phyloP scores from a whole-genome alignment of 306 rosid species.

The Trifolium repens region DNA sequence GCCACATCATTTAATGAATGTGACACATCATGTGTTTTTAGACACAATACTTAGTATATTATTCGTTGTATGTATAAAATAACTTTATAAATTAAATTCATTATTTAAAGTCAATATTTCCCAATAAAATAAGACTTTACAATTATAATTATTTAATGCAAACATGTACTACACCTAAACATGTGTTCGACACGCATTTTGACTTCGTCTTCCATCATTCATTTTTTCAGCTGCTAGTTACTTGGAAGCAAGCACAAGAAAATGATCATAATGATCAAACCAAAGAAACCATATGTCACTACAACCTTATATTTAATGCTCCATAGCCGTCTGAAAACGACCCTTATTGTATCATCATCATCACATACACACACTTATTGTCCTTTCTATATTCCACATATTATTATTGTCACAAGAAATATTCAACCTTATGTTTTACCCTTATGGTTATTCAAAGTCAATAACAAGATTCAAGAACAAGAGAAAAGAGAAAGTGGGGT shows the following conservation, averaged over 20 bases:
- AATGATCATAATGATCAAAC: slow-evolving; percentile 29
- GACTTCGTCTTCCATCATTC: slow-evolving; percentile 52
- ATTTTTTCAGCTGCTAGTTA: slow-evolving; percentile 21
- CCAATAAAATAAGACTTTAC: too few relatives aligned
- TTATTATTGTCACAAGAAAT: background rate
- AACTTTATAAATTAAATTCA: too few relatives aligned
- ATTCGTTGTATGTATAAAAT: too few relatives aligned
- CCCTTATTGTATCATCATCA: slow-evolving; percentile 29
- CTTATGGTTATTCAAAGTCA: slow-evolving; percentile 24
- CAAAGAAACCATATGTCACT: slow-evolving; percentile 20
- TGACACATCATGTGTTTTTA: too few relatives aligned
- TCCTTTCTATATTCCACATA: slow-evolving; percentile 45
- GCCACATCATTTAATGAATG: too few relatives aligned
- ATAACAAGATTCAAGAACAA: background rate
- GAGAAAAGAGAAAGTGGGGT: background rate
- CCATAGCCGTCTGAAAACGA: slow-evolving; percentile 55
- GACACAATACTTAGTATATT: too few relatives aligned
- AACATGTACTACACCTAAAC: background rate
- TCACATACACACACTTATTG: slow-evolving; percentile 2
- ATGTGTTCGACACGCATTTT: background rate
- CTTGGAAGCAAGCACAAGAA: slow-evolving; percentile 31
- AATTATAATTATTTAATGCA: too few relatives aligned
- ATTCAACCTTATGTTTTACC: slow-evolving; percentile 35
- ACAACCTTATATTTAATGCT: slow-evolving; percentile 25
- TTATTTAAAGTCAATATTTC: too few relatives aligned